Percentiles rank a stretch among this genome's conserved stretches.
Conservation (phyloP, 176 grass and related monocot genomes). For the Oryza punctata region DNA sequence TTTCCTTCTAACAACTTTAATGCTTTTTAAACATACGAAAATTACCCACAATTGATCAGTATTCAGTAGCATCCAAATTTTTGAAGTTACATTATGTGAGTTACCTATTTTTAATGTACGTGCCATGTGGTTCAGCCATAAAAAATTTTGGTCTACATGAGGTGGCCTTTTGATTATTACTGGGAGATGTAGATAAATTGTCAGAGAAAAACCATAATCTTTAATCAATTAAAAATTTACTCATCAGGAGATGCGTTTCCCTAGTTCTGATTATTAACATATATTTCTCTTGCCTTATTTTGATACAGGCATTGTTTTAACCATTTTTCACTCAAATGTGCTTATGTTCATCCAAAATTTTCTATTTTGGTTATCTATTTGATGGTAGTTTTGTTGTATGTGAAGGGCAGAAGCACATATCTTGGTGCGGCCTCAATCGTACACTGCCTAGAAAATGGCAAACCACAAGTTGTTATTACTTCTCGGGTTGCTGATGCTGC, state of each 20-base stretch:
- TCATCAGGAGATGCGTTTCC: background rate
- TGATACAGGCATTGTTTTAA: background rate
- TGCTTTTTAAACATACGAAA: background rate
- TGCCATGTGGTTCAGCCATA: background rate
- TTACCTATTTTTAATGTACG: background rate
- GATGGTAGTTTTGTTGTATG: slow-evolving; percentile 7
- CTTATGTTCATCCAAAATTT: background rate
- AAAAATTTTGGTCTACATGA: slow-evolving; percentile 1
- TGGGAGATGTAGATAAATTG: background rate
- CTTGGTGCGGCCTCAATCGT: slow-evolving; percentile 84
- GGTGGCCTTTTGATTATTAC: slow-evolving; percentile 20
- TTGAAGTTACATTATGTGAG: background rate
- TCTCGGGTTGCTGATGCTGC: slow-evolving; percentile 95
- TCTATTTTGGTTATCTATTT: slow-evolving; percentile 18
- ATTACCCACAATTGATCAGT: background rate
- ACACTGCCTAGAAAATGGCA: slow-evolving; percentile 76
- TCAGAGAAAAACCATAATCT: background rate
- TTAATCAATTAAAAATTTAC: slow-evolving; percentile 1
- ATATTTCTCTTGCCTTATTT: slow-evolving; percentile 4
- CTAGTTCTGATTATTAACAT: slow-evolving; percentile 12
- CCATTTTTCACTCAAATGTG: slow-evolving; percentile 15
- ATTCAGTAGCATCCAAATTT: slow-evolving; percentile 13
- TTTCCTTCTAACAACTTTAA: background rate
- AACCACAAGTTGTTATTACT: slow-evolving; percentile 89
- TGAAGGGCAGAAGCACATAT: slow-evolving; percentile 84